Conservation (phyloP, 1,284 basidiomycete species). For the Tausonia pullulans region DNA sequence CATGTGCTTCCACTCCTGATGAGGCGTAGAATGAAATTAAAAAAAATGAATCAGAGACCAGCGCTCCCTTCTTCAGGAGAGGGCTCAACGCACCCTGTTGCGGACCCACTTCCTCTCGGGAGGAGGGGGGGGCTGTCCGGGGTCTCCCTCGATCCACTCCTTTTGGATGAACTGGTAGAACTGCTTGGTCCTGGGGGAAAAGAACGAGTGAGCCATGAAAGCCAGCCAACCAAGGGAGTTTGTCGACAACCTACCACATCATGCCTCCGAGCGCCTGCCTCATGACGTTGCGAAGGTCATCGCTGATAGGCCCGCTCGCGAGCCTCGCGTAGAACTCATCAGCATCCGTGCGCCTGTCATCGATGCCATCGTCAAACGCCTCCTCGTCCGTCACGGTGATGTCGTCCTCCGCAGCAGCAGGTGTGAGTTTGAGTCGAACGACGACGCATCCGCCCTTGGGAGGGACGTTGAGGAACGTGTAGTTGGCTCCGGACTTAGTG, state of each 20-base stretch:
- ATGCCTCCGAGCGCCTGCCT: constrained; percentile 95
- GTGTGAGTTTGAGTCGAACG: constrained; percentile 85
- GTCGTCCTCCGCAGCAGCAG: constrained; percentile 61
- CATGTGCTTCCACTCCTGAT: constrained; percentile 83
- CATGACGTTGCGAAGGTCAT: constrained; percentile 92
- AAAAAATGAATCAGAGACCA: constrained; percentile 5
- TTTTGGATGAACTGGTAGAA: constrained; percentile 92
- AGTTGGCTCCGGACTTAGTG: constrained; percentile 89
- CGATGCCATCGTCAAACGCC: constrained; percentile 76
- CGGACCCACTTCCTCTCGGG: constrained; percentile 74
- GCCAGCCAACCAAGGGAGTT: neutral
- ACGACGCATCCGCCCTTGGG: constrained; percentile 87
- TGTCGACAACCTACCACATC: constrained; percentile 54
- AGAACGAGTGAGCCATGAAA: neutral
- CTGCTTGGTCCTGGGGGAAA: constrained; percentile 67
- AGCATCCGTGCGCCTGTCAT: constrained; percentile 78
- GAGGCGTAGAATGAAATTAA: neutral
- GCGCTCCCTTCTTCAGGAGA: neutral
- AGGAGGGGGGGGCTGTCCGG: constrained; percentile 86
- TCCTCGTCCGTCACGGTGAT: constrained; percentile 75
- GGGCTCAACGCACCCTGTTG: constrained; percentile 51
- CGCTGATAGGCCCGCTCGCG: constrained; percentile 67
- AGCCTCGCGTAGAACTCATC: constrained; percentile 89
- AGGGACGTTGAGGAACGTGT: constrained; percentile 75
- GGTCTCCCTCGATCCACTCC: constrained; percentile 91